These are phyloP conservation scores for Ascochyta viciae-villosae DNA, from an alignment of 2,329 filamentous ascomycete genomes.

Conservation along the genomic window DNA sequence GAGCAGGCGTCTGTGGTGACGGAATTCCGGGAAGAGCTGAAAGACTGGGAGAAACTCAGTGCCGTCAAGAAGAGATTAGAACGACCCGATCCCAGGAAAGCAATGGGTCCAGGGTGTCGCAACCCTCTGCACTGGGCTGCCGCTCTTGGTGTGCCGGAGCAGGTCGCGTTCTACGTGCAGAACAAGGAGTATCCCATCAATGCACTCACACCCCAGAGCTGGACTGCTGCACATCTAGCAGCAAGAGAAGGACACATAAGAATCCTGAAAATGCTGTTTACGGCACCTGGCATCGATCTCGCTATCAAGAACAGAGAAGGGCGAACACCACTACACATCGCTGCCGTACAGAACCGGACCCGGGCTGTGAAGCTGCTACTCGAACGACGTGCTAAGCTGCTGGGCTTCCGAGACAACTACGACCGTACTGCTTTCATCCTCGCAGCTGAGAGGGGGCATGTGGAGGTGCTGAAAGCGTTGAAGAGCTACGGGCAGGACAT, in stretches of 20 bases:
- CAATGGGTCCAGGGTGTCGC: conserved; percentile 22
- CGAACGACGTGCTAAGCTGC: conserved; percentile 10
- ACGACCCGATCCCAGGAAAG: neutral
- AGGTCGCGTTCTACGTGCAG: conserved; percentile 20
- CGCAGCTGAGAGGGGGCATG: conserved; percentile 21
- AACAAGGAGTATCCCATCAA: conserved; percentile 29
- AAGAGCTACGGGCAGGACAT: conserved; percentile 21
- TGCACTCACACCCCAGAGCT: conserved; percentile 23
- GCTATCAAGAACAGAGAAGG: conserved; percentile 24
- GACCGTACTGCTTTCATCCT: conserved; percentile 21
- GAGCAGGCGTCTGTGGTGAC: conserved; percentile 11
- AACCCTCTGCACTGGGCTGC: conserved; percentile 30
- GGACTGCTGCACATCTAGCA: conserved; percentile 28
- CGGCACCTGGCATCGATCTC: conserved; percentile 20
- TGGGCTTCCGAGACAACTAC: conserved; percentile 13
- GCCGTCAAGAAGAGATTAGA: neutral
- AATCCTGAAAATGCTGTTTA: conserved; percentile 23
- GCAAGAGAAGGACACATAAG: conserved; percentile 21
- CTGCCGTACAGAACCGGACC: conserved; percentile 16
- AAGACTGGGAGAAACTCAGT: conserved; percentile 6
- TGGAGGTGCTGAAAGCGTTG: conserved; percentile 20
- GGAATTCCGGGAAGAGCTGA: conserved; percentile 16
- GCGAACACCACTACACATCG: conserved; percentile 25
- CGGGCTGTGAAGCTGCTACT: conserved; percentile 20
- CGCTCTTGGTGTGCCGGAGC: conserved; percentile 17